These are phyloP conservation scores for Oenanthe sinensis DNA, from an alignment of 129 eudicot species.

Conservation along the genomic window DNA sequence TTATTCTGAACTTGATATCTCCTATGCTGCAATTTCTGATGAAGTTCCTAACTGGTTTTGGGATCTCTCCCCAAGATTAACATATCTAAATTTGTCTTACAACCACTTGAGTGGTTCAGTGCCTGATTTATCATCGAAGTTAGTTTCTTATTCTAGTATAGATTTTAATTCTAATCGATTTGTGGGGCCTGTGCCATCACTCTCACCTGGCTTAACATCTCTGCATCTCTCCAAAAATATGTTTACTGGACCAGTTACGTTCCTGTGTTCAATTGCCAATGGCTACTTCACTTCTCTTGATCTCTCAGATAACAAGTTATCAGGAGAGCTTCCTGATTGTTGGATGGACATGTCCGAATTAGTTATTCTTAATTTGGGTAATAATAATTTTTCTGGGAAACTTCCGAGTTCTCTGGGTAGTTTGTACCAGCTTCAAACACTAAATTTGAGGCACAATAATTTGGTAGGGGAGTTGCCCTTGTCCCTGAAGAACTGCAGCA, in stretches of 20 bases:
- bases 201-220: conserved; percentile 19
- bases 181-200: conserved; percentile 23
- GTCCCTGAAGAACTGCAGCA: conserved; percentile 21
- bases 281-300: conserved; percentile 24
- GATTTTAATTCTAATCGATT: conserved; percentile 34
- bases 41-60: conserved; percentile 30
- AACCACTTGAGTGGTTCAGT: conserved; percentile 31
- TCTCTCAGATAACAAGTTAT: conserved; percentile 27
- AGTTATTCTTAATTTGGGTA: conserved; percentile 30
- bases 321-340: conserved; percentile 40
- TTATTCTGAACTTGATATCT: conserved; percentile 14
- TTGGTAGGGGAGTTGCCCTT: conserved; percentile 27
- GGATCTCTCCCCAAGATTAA: conserved; percentile 19
- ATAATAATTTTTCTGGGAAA: conserved; percentile 25
- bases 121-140: conserved; percentile 19
- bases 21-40: conserved; percentile 2
- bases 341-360: conserved; percentile 19
- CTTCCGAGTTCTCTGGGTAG: conserved; percentile 34
- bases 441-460: conserved; percentile 25
- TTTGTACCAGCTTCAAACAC: conserved; percentile 8
- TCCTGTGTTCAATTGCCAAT: conserved; percentile 21
- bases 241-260: conserved; percentile 28
- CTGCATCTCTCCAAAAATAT: conserved; percentile 24
- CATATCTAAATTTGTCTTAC: conserved; percentile 29
- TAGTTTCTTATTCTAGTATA: conserved; percentile 14